Conservation (phyloP, 164 flowering plant genomes). For the Macadamia tetraphylla region DNA sequence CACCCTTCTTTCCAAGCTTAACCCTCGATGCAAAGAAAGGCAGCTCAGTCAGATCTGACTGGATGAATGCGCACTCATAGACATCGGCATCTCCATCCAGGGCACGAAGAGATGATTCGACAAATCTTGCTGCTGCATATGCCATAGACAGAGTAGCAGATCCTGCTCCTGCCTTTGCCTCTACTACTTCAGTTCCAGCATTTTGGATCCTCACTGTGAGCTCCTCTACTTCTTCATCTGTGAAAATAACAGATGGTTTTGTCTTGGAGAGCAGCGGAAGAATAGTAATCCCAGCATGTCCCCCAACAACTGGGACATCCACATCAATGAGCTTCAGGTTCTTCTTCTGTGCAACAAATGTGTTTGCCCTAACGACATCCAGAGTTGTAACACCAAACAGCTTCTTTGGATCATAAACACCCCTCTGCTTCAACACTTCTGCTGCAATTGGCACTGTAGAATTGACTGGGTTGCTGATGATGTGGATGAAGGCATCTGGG, state of each 20-base stretch:
- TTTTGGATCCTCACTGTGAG: conserved; percentile 15
- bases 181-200: conserved; percentile 18
- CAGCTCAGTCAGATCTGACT: conserved; percentile 11
- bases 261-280: conserved; percentile 14
- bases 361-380: too few relatives aligned
- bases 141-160: conserved; percentile 18
- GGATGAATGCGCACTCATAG: conserved; percentile 9
- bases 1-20: conserved; percentile 15
- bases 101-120: conserved; percentile 14
- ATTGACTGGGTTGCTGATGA: conserved; percentile 44
- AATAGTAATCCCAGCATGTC: conserved; percentile 18
- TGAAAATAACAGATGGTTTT: conserved; percentile 10
- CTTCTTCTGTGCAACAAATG: conserved; percentile 34
- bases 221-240: conserved; percentile 12
- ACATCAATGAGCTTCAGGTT: conserved; percentile 14
- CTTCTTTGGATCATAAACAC: conserved; percentile 40
- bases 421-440: conserved; percentile 42
- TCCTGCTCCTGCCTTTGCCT: conserved; percentile 3
- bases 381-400: conserved; percentile 23
- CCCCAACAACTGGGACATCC: conserved; percentile 11
- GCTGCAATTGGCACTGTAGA: conserved; percentile 53
- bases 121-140: conserved; percentile 19
- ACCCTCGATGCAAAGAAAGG: conserved; percentile 16
- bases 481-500: conserved; percentile 38
- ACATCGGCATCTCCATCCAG: conserved; percentile 16